phyloP scores from a whole-genome alignment of 345 rosid genomes.

The Anacardium occidentale region DNA sequence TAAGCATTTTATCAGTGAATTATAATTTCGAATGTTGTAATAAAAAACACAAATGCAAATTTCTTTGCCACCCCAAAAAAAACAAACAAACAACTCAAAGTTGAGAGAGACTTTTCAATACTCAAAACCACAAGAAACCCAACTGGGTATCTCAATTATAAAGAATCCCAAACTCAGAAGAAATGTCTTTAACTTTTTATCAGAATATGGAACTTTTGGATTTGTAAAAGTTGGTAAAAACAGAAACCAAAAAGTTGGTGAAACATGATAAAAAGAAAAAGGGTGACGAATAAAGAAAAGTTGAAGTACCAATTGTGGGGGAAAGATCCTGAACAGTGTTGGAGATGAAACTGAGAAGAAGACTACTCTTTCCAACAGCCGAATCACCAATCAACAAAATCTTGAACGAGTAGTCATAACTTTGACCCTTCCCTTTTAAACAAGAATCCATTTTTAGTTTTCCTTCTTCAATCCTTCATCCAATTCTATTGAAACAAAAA shows the following conservation, averaged over 20 bases:
- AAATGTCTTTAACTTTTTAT: background rate
- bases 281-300: background rate
- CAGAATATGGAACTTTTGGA: background rate
- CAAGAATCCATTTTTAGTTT: conserved; percentile 29
- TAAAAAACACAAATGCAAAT: background rate
- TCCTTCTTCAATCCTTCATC: background rate
- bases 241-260: background rate
- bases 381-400: conserved; percentile 91
- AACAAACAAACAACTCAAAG: conserved; percentile 10
- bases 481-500: background rate
- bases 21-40: conserved; percentile 1
- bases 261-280: background rate
- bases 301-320: conserved; percentile 73
- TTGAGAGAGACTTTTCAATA: background rate
- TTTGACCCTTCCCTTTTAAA: conserved; percentile 46
- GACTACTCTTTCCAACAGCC: conserved; percentile 93
- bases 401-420: conserved; percentile 88
- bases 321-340: conserved; percentile 65
- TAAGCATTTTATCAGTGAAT: background rate
- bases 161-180: background rate
- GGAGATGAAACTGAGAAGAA: conserved; percentile 85
- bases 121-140: conserved; percentile 3
- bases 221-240: background rate
- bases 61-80: background rate
- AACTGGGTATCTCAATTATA: background rate